These are phyloP conservation scores for Leptodermis oblonga DNA, from an alignment of 257 asterid species.

Conservation along the genomic window DNA sequence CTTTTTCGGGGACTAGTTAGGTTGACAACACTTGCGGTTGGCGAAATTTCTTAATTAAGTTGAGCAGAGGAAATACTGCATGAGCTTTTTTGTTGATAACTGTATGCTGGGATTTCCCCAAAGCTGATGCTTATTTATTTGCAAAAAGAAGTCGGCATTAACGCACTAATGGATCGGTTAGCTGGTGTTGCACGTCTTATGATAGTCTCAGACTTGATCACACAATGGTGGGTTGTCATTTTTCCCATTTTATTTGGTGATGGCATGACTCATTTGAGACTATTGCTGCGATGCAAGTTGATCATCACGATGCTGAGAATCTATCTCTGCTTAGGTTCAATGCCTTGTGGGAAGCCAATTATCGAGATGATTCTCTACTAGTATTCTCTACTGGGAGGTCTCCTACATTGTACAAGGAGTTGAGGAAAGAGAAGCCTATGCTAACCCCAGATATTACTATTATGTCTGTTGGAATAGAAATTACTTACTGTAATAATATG, in stretches of 20 bases:
- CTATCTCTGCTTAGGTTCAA: constrained; percentile 85
- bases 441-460: constrained; percentile 91
- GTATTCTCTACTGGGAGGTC: constrained; percentile 98
- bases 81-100: background rate
- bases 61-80: background rate
- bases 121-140: constrained; percentile 14
- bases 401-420: constrained; percentile 78
- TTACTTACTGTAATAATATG: constrained; percentile 91
- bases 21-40: background rate
- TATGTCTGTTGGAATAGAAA: constrained; percentile 95
- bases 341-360: constrained; percentile 90
- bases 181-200: constrained; percentile 66
- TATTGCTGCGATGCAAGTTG: constrained; percentile 56
- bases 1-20: background rate
- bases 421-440: constrained; percentile 96
- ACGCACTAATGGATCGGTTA: constrained; percentile 59
- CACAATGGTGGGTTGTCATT: constrained; percentile 65
- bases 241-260: constrained; percentile 5
- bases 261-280: constrained; percentile 18
- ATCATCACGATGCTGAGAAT: constrained; percentile 76
- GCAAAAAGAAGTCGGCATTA: constrained; percentile 38
- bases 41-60: background rate
- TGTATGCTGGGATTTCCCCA: background rate
- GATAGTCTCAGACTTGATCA: constrained; percentile 97
- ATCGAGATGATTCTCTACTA: constrained; percentile 71